A percentile compares a stretch with the other conserved stretches of the same genome.
Conservation (phyloP, 2,329 filamentous ascomycete genomes). For the Aspergillus sp. region DNA sequence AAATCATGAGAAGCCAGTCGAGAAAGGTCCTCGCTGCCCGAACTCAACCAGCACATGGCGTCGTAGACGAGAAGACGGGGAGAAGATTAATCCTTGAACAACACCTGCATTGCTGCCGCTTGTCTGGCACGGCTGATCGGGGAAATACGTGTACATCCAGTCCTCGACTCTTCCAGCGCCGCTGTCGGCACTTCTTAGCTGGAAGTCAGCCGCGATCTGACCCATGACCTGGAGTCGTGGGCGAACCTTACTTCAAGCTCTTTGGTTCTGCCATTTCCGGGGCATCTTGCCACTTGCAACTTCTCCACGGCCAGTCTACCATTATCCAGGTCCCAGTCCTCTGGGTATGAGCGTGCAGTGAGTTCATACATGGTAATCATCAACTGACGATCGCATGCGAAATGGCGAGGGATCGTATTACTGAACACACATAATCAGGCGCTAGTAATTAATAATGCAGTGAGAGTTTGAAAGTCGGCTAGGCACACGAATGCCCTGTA, state of each 20-base stretch:
- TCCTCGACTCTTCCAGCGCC: background rate
- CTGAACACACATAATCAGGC: background rate
- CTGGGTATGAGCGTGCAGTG: background rate
- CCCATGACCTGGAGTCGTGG: background rate
- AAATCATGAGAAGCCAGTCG: background rate
- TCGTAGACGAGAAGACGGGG: background rate
- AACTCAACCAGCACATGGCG: too few relatives aligned
- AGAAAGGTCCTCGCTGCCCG: background rate
- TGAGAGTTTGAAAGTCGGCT: background rate
- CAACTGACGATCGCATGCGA: background rate
- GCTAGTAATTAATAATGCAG: constrained; percentile 8
- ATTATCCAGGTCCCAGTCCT: background rate
- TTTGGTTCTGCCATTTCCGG: background rate
- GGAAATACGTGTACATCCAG: too few relatives aligned
- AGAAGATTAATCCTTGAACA: background rate
- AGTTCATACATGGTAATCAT: background rate
- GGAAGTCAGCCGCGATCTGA: background rate
- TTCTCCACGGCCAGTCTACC: background rate
- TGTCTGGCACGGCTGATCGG: too few relatives aligned
- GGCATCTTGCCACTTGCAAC: background rate
- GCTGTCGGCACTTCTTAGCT: background rate
- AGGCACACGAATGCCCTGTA: constrained; percentile 9
- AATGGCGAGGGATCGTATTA: background rate
- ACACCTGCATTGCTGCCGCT: background rate
- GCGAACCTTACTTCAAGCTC: background rate